A percentile compares a stretch with the other conserved stretches of the same genome.
phyloP scores from a whole-genome alignment of 345 rosid genomes.

The Geranium rotundifolium region DNA sequence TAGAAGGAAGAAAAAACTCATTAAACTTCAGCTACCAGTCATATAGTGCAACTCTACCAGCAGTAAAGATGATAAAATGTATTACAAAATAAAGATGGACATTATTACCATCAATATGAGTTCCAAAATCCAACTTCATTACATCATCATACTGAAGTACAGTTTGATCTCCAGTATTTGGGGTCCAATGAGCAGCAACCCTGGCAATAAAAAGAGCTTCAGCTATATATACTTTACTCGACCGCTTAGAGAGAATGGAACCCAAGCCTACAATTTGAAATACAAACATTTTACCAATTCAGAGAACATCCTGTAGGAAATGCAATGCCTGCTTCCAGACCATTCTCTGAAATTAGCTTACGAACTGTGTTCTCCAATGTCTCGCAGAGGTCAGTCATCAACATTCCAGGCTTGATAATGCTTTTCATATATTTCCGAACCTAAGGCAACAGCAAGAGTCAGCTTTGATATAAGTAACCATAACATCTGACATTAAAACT shows the following conservation, averaged over 20 bases:
- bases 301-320: conserved; percentile 98
- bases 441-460: conserved; percentile 14
- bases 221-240: conserved; percentile 1
- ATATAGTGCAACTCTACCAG: conserved; percentile 1
- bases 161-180: conserved; percentile 90
- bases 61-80: neutral
- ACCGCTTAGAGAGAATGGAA: neutral
- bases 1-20: conserved; percentile 11
- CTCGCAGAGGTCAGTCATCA: conserved; percentile 88
- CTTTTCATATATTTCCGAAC: conserved; percentile 74
- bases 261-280: neutral
- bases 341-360: conserved; percentile 80
- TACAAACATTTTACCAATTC: conserved; percentile 48
- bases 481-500: neutral
- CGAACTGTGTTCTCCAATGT: conserved; percentile 84
- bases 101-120: conserved; percentile 76
- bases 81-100: neutral
- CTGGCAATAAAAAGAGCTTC: conserved; percentile 22
- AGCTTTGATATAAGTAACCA: neutral
- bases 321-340: conserved; percentile 94
- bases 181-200: conserved; percentile 99
- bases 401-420: conserved; percentile 83
- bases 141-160: conserved; percentile 95
- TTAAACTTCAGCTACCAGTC: neutral
- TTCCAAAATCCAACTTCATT: conserved; percentile 96